A percentile compares a stretch with the other conserved stretches of the same genome.
Evolutionary conservation across 163 green algal genomes (phyloP).

Genomic region (Picocystis sp.): DNA sequence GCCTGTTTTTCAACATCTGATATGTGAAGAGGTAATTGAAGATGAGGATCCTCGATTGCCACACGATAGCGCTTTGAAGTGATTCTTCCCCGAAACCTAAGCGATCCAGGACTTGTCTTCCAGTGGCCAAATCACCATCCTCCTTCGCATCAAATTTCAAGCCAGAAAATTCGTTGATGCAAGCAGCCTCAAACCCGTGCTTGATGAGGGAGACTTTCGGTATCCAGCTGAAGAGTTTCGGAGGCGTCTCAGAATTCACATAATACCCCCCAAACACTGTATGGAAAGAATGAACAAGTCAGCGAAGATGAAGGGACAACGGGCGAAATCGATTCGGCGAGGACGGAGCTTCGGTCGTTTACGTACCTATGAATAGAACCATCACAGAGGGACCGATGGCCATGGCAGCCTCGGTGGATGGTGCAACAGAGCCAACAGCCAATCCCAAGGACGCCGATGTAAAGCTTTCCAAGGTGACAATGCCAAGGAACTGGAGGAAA

Average conservation of each 20-base stretch:
- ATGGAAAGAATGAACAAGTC: too few relatives aligned
- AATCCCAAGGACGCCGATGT: slow-evolving; percentile 55
- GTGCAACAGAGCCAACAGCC: slow-evolving; percentile 56
- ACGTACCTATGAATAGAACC: slow-evolving; percentile 58
- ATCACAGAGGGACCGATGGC: slow-evolving; percentile 83
- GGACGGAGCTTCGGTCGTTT: too few relatives aligned
- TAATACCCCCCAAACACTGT: slow-evolving; percentile 81
- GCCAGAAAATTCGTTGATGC: slow-evolving; percentile 77
- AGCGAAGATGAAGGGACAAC: too few relatives aligned
- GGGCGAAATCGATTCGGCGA: too few relatives aligned
- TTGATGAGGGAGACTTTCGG: slow-evolving; percentile 71
- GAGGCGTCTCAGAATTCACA: slow-evolving; percentile 45
- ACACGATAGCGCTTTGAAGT: slow-evolving; percentile 14
- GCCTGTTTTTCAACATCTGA: slow-evolving; percentile 40
- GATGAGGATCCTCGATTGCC: slow-evolving; percentile 33
- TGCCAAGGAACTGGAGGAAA: slow-evolving; percentile 56
- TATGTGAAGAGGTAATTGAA: slow-evolving; percentile 60
- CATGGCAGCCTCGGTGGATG: slow-evolving; percentile 61
- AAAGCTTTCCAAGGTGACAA: slow-evolving; percentile 56
- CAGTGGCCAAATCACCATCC: slow-evolving; percentile 13
- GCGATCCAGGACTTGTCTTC: slow-evolving; percentile 40
- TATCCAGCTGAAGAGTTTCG: slow-evolving; percentile 46
- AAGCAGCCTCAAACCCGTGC: slow-evolving; percentile 42
- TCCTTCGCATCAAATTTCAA: slow-evolving; percentile 30
- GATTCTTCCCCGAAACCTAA: slow-evolving; percentile 32